These are phyloP conservation scores for Penicillium sp. DNA, from an alignment of 2,329 filamentous ascomycete genomes.

Conservation along the genomic window DNA sequence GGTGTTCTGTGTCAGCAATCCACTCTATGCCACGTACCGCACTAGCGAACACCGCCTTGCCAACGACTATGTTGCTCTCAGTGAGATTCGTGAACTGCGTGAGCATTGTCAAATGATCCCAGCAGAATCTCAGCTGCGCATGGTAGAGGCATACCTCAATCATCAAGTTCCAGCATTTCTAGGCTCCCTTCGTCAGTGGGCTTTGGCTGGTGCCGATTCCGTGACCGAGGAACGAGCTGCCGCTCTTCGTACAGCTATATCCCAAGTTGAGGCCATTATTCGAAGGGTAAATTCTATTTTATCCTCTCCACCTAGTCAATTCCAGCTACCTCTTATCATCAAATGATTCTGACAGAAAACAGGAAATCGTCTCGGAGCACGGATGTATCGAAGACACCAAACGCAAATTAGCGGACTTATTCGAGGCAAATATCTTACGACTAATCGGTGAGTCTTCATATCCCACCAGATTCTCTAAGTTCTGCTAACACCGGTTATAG, in stretches of 20 bases:
- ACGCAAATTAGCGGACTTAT: background rate
- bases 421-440: background rate
- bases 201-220: constrained; percentile 9
- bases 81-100: constrained; percentile 22
- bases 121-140: constrained; percentile 16
- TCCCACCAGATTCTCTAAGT: background rate
- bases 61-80: constrained; percentile 16
- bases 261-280: constrained; percentile 1
- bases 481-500: background rate
- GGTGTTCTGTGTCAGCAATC: constrained; percentile 25
- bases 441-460: background rate
- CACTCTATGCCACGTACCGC: constrained; percentile 13
- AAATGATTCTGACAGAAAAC: background rate
- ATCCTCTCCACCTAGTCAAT: background rate
- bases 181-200: constrained; percentile 20
- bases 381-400: background rate
- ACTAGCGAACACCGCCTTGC: background rate
- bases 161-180: constrained; percentile 15
- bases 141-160: constrained; percentile 10
- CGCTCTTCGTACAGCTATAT: constrained; percentile 9
- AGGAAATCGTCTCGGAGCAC: background rate
- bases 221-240: constrained; percentile 14
- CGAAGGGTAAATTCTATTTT: background rate
- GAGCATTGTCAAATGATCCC: constrained; percentile 21
- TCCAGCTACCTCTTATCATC: background rate